Evolutionary conservation across 2,329 filamentous ascomycete genomes (phyloP).

Genomic region (Epichloe hybrida): DNA sequence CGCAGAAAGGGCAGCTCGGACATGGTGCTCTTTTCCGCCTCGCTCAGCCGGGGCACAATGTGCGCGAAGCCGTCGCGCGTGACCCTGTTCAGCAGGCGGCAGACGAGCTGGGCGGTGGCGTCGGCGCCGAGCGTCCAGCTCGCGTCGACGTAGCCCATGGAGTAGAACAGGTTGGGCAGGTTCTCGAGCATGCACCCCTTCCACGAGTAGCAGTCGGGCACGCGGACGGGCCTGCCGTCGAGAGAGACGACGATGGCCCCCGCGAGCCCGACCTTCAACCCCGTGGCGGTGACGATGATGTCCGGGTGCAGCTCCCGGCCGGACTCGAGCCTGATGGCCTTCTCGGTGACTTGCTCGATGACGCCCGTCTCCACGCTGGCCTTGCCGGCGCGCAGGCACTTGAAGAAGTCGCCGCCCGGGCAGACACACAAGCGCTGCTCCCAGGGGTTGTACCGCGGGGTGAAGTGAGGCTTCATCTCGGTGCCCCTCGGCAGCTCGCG

Average conservation of each 20-base stretch:
- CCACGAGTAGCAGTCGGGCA: constrained; percentile 41
- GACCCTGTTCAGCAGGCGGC: not conserved
- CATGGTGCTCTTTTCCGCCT: constrained; percentile 2
- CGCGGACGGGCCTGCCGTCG: constrained; percentile 33
- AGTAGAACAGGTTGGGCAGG: constrained; percentile 44
- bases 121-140: constrained; percentile 51
- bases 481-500: constrained; percentile 35
- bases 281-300: constrained; percentile 54
- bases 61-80: not conserved
- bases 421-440: constrained; percentile 61
- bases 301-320: constrained; percentile 41
- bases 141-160: constrained; percentile 50
- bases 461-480: constrained; percentile 45
- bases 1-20: constrained; percentile 1
- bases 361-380: constrained; percentile 31
- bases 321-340: constrained; percentile 28
- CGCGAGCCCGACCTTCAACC: constrained; percentile 44
- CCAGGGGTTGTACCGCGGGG: constrained; percentile 48
- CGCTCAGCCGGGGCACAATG: not conserved
- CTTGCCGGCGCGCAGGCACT: constrained; percentile 26
- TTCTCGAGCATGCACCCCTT: constrained; percentile 48
- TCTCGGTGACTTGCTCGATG: constrained; percentile 32
- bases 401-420: constrained; percentile 37
- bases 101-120: constrained; percentile 4
- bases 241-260: constrained; percentile 35